Evolutionary conservation across 306 rosid genomes (phyloP), one percentile per base, ranked within the genome.

Genomic region (Cucumis cinereus): DNA sequence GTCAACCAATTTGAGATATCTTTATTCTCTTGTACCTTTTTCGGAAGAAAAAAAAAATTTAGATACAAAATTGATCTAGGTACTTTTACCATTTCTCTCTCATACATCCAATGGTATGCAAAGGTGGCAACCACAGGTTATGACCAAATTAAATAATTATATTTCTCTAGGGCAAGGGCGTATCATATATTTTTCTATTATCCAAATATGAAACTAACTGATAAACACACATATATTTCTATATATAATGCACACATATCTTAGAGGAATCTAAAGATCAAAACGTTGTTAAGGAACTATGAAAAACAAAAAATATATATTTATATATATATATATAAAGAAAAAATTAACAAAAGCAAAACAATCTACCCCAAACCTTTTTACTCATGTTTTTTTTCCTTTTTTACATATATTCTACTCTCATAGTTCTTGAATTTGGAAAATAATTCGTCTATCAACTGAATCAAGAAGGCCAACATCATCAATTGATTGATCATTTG

Each of bases 381-480:
- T 30, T 82, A 43, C 45, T 64, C 16, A 58, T n/a, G 33, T 7
- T 23, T 43, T 16, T 23, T 1, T 4, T 58, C 13, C 6, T 49
- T n/a, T 61, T 43, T 22, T 16, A 12, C 2, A 62, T 4, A 24
- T 49, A 14, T 23, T 10, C 20, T 61, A 72, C 36, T 89, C 85
- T 89, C 85, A 85, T 53, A 87, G 64, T 77, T 92, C 96, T 80
- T 87, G 90, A 84, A 82, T 43, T 73, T 89, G 92, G 88, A 92
- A 95, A 83, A 92, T n/a, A 75, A 92, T 72, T 67, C 84, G 73
- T 88, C 90, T 80, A 75, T 95, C 99, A 23, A 95, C 98, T 1
- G 87, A 86, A 72, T 95, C 93, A 79, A 92, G 89, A 80, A 95
- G 89, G 8, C 92, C 97, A 63, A 89, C 87, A 55, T 88, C 95